These are phyloP conservation scores for Entomortierella parvispora DNA, from an alignment of 192 early-diverging fungal genomes.

Conservation along the genomic window DNA sequence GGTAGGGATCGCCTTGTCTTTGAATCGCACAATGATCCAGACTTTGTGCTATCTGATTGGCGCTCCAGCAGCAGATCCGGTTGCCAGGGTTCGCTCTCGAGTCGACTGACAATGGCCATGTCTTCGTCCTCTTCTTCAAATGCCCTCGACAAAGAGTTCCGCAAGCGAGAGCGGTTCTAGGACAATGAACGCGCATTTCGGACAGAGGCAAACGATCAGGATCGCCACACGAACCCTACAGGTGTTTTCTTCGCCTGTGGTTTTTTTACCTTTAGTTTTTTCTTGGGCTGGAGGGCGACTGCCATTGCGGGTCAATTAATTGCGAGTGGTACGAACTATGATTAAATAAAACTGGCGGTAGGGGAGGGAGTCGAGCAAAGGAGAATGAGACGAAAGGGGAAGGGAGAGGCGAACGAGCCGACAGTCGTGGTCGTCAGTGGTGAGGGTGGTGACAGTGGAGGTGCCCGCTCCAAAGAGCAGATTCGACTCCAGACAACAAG, in stretches of 20 bases:
- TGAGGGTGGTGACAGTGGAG: background rate
- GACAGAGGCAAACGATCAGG: background rate
- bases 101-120: conserved; percentile 40
- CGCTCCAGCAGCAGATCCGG: conserved; percentile 48
- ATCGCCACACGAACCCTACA: background rate
- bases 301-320: conserved; percentile 20
- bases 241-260: background rate
- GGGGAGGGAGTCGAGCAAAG: background rate
- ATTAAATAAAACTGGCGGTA: too few species aligned
- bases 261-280: conserved; percentile 36
- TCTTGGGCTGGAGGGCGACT: conserved; percentile 27
- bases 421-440: background rate
- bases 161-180: conserved; percentile 31
- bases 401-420: background rate
- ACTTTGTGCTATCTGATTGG: conserved; percentile 16
- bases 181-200: too few species aligned
- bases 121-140: conserved; percentile 45
- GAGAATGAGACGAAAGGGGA: background rate
- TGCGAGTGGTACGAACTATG: too few species aligned
- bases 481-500: background rate
- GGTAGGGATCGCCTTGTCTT: background rate
- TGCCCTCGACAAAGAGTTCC: conserved; percentile 15
- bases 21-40: background rate
- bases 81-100: conserved; percentile 48
- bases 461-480: background rate